Conservation (phyloP, 1,284 basidiomycete genomes). For the Tausonia pullulans region DNA sequence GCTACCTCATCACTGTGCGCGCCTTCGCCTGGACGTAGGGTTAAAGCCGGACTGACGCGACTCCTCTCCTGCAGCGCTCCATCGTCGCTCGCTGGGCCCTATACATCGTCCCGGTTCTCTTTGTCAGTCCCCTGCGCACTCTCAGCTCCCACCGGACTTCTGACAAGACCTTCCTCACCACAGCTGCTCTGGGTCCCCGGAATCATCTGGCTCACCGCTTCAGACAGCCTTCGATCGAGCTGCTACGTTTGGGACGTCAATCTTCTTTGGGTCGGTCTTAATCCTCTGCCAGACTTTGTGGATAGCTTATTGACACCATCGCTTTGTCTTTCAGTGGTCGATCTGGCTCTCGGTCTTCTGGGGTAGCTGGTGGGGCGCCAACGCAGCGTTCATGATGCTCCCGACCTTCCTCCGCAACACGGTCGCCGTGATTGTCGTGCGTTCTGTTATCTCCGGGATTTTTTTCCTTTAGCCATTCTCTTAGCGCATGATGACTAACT, state of each 20-base stretch:
- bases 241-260: slow-evolving; percentile 39
- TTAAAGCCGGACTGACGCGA: too few relatives aligned
- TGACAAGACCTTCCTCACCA: background rate
- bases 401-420: slow-evolving; percentile 51
- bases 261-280: slow-evolving; percentile 34
- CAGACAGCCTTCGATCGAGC: slow-evolving; percentile 31
- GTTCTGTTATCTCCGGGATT: slow-evolving; percentile 30
- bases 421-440: slow-evolving; percentile 59
- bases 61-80: slow-evolving; percentile 59
- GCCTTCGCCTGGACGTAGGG: too few relatives aligned
- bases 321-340: slow-evolving; percentile 67
- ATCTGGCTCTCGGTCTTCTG: slow-evolving; percentile 71
- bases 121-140: slow-evolving; percentile 16
- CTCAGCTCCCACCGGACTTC: background rate
- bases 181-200: slow-evolving; percentile 55
- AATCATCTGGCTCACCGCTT: slow-evolving; percentile 56
- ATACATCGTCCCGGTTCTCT: slow-evolving; percentile 63
- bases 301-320: slow-evolving; percentile 23
- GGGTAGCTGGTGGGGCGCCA: slow-evolving; percentile 74
- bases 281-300: background rate
- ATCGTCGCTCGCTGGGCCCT: slow-evolving; percentile 69
- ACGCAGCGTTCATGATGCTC: slow-evolving; percentile 52
- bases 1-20: too few relatives aligned
- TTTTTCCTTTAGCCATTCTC: background rate
- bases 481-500: background rate